A percentile compares a stretch with the other conserved stretches of the same genome.
Evolutionary conservation across 768 basidiomycete genomes (phyloP).

Genomic region (Trametes cinnabarina): DNA sequence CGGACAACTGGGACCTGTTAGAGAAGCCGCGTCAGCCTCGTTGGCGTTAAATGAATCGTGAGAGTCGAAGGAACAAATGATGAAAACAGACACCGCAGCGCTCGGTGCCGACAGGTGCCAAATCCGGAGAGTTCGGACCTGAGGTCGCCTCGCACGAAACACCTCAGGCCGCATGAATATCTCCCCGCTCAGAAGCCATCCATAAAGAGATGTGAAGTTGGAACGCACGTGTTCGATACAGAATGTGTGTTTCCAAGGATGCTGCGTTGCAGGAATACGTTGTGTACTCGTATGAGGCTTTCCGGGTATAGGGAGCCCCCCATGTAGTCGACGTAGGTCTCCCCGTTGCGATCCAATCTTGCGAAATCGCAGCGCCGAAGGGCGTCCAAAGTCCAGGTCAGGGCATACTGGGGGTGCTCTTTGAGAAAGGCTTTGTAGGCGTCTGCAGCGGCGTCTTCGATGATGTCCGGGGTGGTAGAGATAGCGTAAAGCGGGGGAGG

Average conservation of each 20-base stretch:
- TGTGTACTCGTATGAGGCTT: slow-evolving; percentile 67
- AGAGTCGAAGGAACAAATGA: background rate
- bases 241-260: slow-evolving; percentile 86
- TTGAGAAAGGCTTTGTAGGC: slow-evolving; percentile 50
- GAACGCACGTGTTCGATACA: slow-evolving; percentile 69
- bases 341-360: slow-evolving; percentile 45
- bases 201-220: slow-evolving; percentile 4
- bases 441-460: slow-evolving; percentile 37
- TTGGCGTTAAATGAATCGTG: background rate
- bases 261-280: slow-evolving; percentile 61
- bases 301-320: slow-evolving; percentile 80
- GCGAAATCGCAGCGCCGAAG: slow-evolving; percentile 34
- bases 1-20: slow-evolving; percentile 66
- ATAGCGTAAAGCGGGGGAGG: slow-evolving; percentile 31
- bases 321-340: slow-evolving; percentile 87
- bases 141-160: background rate
- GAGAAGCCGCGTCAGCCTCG: background rate
- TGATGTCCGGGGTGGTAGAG: slow-evolving; percentile 22
- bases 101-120: slow-evolving; percentile 14
- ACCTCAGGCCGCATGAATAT: background rate
- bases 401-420: slow-evolving; percentile 33
- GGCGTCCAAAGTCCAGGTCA: slow-evolving; percentile 34
- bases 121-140: slow-evolving; percentile 3
- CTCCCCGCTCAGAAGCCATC: background rate
- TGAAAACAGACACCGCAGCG: slow-evolving; percentile 1